These are phyloP conservation scores for Phoma sp. DNA, from an alignment of 2,329 filamentous ascomycete genomes.

Conservation along the genomic window DNA sequence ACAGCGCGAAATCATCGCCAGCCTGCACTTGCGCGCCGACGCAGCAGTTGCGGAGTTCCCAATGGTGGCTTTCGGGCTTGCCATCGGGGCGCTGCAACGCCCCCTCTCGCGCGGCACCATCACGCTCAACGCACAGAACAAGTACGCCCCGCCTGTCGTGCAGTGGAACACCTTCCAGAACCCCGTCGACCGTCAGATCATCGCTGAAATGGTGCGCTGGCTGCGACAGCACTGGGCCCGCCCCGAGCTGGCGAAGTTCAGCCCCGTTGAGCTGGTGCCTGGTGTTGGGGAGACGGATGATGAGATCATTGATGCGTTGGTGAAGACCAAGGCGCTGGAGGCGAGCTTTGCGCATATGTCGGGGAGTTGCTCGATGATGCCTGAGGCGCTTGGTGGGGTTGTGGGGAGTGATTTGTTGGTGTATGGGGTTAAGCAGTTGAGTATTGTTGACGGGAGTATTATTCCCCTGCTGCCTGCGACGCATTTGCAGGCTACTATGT, in stretches of 20 bases:
- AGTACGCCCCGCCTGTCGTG: conserved; percentile 38
- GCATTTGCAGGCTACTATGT: conserved; percentile 40
- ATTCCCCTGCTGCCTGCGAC: conserved; percentile 37
- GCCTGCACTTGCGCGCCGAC: conserved; percentile 26
- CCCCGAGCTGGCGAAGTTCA: conserved; percentile 38
- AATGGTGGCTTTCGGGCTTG: conserved; percentile 33
- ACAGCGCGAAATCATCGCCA: conserved; percentile 35
- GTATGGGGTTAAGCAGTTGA: conserved; percentile 32
- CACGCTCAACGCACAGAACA: conserved; percentile 44
- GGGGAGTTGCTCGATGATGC: conserved; percentile 40
- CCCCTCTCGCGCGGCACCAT: conserved; percentile 46
- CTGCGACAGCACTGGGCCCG: conserved; percentile 44
- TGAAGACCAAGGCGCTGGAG: conserved; percentile 19
- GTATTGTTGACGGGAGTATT: conserved; percentile 42
- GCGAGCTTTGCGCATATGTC: conserved; percentile 37
- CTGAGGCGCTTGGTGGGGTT: conserved; percentile 33
- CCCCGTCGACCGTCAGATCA: conserved; percentile 45
- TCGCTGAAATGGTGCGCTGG: conserved; percentile 44
- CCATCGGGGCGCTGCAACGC: conserved; percentile 28
- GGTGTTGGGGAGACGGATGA: conserved; percentile 34
- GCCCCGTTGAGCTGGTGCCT: conserved; percentile 40
- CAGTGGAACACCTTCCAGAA: conserved; percentile 45
- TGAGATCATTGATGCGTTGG: conserved; percentile 28
- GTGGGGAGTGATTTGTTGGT: conserved; percentile 32
- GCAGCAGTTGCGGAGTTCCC: conserved; percentile 42